Percentiles rank a stretch among this genome's conserved stretches.
These are phyloP conservation scores for Leptographium radiaticola DNA, from an alignment of 2,329 filamentous ascomycete species.

Conservation along the genomic window DNA sequence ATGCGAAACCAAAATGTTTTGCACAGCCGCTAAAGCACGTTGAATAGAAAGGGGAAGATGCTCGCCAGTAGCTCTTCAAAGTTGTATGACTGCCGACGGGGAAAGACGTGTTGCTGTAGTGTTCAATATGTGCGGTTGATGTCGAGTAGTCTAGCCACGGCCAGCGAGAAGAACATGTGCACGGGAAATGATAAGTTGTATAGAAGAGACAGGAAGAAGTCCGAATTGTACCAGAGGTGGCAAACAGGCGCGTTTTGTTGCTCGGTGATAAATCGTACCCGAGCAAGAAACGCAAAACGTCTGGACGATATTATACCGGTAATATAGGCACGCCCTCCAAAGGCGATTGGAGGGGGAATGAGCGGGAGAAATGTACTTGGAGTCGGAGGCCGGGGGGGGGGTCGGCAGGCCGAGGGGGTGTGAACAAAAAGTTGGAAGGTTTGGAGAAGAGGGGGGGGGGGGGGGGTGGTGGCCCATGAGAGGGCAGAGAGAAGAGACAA, in stretches of 20 bases:
- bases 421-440: background rate
- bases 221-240: background rate
- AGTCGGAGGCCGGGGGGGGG: background rate
- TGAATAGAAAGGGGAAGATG: background rate
- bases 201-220: background rate
- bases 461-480: background rate
- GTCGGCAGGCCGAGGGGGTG: background rate
- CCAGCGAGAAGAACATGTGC: no score
- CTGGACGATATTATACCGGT: slow-evolving; percentile 2
- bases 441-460: background rate
- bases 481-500: background rate
- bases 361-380: background rate
- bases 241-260: slow-evolving; percentile 5
- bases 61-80: no score
- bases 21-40: background rate
- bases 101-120: no score
- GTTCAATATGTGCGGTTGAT: no score
- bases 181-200: background rate
- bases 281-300: background rate
- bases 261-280: background rate
- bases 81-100: no score
- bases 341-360: background rate
- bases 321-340: slow-evolving; percentile 4
- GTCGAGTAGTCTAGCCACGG: no score
- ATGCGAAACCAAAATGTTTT: background rate